phyloP scores from a whole-genome alignment of 768 basidiomycete species.

The Terana coerulea region DNA sequence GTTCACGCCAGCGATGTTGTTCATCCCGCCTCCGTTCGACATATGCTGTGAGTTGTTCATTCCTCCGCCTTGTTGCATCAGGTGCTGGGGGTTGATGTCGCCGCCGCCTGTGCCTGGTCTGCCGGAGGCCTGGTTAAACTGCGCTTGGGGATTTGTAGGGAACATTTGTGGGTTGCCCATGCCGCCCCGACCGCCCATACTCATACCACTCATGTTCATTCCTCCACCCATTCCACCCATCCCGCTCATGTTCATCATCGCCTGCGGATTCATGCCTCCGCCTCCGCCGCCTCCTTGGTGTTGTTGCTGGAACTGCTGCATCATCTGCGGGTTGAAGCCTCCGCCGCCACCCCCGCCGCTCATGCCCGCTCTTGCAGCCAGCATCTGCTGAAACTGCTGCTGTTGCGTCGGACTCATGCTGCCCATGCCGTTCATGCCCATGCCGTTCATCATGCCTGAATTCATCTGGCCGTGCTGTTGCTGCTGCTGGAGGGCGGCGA shows the following conservation, averaged over 20 bases:
- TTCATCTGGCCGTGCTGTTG: constrained; percentile 15
- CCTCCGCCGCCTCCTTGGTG: constrained; percentile 10
- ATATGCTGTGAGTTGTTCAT: constrained; percentile 25
- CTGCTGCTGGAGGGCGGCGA: constrained; percentile 9
- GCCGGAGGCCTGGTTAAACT: not conserved
- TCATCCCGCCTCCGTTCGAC: constrained; percentile 20
- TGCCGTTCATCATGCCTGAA: constrained; percentile 11
- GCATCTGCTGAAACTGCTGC: constrained; percentile 14
- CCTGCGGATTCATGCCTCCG: constrained; percentile 8
- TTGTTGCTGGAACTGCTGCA: constrained; percentile 10
- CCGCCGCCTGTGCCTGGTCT: not conserved
- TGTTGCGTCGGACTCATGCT: constrained; percentile 15
- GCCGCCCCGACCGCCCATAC: not conserved
- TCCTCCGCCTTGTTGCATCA: not conserved
- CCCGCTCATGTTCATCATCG: constrained; percentile 8
- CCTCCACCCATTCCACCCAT: too few species aligned
- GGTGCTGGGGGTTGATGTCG: constrained; percentile 1
- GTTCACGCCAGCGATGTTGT: constrained; percentile 19
- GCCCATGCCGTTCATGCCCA: constrained; percentile 17
- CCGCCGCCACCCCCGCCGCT: constrained; percentile 12
- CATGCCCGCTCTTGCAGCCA: constrained; percentile 11
- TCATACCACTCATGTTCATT: constrained; percentile 1
- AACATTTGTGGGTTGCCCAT: constrained; percentile 9
- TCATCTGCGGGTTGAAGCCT: constrained; percentile 12
- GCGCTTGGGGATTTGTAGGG: too few species aligned